Conservation (phyloP, 2,329 filamentous ascomycete genomes). For the Teratosphaeria nubilosa region DNA sequence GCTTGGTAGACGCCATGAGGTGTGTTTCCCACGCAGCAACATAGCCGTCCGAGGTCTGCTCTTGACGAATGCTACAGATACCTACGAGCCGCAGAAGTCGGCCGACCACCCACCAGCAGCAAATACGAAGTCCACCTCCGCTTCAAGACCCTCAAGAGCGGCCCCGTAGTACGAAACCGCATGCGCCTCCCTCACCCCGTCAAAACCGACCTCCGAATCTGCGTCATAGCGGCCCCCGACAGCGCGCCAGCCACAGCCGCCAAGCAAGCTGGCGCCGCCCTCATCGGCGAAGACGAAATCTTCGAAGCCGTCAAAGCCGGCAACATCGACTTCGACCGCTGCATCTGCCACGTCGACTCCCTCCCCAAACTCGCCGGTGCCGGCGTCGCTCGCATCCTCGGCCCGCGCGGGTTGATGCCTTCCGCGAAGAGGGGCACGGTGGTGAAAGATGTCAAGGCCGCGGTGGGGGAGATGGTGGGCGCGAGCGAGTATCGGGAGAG, state of each 20-base stretch:
- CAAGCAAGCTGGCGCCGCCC: conserved; percentile 62
- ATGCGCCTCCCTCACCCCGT: conserved; percentile 83
- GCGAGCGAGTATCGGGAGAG: conserved; percentile 81
- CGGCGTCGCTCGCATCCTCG: conserved; percentile 67
- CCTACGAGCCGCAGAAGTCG: conserved; percentile 85
- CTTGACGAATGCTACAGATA: conserved; percentile 49
- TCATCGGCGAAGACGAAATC: conserved; percentile 76
- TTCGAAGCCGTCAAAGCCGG: conserved; percentile 67
- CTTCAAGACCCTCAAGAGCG: conserved; percentile 73
- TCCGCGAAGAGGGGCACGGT: conserved; percentile 80
- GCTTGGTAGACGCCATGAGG: conserved; percentile 89
- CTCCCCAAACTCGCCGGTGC: conserved; percentile 72
- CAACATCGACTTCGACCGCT: conserved; percentile 76
- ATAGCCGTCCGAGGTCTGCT: not conserved
- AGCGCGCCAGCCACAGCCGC: conserved; percentile 67
- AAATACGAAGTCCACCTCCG: conserved; percentile 89
- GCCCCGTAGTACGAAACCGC: conserved; percentile 76
- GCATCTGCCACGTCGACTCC: conserved; percentile 74
- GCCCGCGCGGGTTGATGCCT: conserved; percentile 88
- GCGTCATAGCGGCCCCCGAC: conserved; percentile 79
- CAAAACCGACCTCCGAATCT: conserved; percentile 78
- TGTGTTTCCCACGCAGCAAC: conserved; percentile 24
- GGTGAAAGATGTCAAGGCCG: conserved; percentile 64
- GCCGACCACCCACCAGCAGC: conserved; percentile 56
- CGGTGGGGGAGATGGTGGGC: conserved; percentile 73